These are phyloP conservation scores for Mallotus repandus DNA, from an alignment of 441 rosid genomes.

Conservation along the genomic window DNA sequence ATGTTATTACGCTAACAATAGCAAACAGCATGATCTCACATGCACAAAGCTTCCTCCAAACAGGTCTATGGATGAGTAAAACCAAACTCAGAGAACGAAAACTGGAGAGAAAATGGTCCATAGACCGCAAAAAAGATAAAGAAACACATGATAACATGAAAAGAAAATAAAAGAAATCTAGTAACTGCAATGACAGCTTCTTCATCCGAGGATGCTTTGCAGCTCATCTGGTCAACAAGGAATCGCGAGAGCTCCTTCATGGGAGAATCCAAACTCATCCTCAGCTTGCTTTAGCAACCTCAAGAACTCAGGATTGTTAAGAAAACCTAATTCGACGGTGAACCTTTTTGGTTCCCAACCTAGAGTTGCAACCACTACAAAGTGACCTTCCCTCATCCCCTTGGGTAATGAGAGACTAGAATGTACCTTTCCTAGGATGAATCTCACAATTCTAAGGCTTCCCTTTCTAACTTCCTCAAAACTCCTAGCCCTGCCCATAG, in stretches of 20 bases:
- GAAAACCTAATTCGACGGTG: slow-evolving; percentile 39
- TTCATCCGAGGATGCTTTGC: slow-evolving; percentile 16
- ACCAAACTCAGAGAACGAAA: background rate
- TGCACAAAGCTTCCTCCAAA: background rate
- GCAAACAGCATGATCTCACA: background rate
- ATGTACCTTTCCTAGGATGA: background rate
- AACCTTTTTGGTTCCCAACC: slow-evolving; percentile 45
- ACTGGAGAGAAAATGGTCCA: background rate
- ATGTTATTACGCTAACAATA: background rate
- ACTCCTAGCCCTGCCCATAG: background rate
- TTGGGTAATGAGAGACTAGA: slow-evolving; percentile 9
- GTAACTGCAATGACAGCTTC: background rate
- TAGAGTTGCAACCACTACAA: slow-evolving; percentile 33
- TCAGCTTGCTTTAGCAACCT: slow-evolving; percentile 49
- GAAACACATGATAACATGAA: background rate
- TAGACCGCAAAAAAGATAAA: background rate
- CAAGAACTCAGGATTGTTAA: slow-evolving; percentile 46
- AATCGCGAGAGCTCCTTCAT: slow-evolving; percentile 45
- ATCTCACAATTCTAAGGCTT: background rate
- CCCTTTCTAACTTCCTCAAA: background rate
- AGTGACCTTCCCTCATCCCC: slow-evolving; percentile 39
- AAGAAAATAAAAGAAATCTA: background rate
- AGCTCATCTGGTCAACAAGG: slow-evolving; percentile 60
- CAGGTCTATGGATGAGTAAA: background rate
- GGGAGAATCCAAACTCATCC: slow-evolving; percentile 49